Evolutionary conservation across 1,284 basidiomycete genomes (phyloP), one percentile per base, ranked within the genome.

Genomic region (Naganishia albida): DNA sequence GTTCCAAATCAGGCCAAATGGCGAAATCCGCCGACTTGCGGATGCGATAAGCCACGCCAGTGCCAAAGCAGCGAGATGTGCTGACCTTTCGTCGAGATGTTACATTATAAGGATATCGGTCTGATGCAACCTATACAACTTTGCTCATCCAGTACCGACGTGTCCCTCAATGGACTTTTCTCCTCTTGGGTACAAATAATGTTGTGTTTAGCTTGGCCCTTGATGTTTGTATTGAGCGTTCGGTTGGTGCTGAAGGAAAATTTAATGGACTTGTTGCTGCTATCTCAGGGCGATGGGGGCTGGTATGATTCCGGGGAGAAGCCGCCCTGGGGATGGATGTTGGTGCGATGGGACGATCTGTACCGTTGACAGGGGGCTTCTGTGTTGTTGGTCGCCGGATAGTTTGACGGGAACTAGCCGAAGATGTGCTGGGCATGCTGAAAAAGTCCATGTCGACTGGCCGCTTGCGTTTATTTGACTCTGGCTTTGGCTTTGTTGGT

Each of bases 401-500:
- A 39, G 15, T 50, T 18, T 40, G 57, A 10, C 57, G 57, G 16
- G 57, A 40, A 13, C 10, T 26, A 7, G 57, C 20, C n/a, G 46
- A 30, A 13, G 44, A 34, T 38, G 56, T 34, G 16, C 16, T 38
- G 30, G 57, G 57, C 15, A 60, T 34, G 30, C 57, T 60, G 57
- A 60, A 60, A 40, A 60, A 60, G 46, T 60, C 57, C 57, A 60
- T 60, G 34, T 60, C 26, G 20, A 60, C 57, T 6, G 57, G 57
- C 30, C 39, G 57, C n/a, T 48, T 25, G 38, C 26, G 20, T 7
- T 60, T 49, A 1, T 25, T 16, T 3, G 40, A 28, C n/a, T 25
- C 54, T 28, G 23, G 26, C 30, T 13, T 30, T 20, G 12, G 7
- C 13, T 2, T 3, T 18, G 16, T 23, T 30, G 7, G 40, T 40